Evolutionary conservation across 768 basidiomycete species (phyloP).

Genomic region (Leccinum broughii): DNA sequence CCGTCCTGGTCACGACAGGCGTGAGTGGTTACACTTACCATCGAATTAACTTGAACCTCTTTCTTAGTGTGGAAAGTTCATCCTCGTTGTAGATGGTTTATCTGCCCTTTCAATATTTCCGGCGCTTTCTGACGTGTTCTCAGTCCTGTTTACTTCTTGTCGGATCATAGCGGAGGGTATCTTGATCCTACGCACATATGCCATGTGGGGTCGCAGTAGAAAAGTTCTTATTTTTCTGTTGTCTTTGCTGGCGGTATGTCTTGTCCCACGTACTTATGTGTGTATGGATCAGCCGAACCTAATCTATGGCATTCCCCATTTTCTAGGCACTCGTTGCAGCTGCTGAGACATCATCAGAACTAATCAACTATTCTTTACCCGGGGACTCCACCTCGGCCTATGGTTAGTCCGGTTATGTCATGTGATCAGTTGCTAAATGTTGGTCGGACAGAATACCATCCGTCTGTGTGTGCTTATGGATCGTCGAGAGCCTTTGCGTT

Average conservation of each 20-base stretch:
- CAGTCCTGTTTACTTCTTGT: slow-evolving; percentile 16
- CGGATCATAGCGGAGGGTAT: slow-evolving; percentile 12
- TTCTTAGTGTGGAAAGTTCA: slow-evolving; percentile 18
- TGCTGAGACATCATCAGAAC: neutral
- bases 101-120: neutral
- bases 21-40: slow-evolving; percentile 3
- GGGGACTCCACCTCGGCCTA: too few species aligned
- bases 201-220: slow-evolving; percentile 24
- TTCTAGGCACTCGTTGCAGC: slow-evolving; percentile 19
- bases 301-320: neutral
- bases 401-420: too few species aligned
- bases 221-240: slow-evolving; percentile 20
- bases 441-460: slow-evolving; percentile 17
- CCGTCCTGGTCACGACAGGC: neutral
- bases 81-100: slow-evolving; percentile 11
- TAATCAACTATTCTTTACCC: neutral
- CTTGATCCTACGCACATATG: slow-evolving; percentile 25
- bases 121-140: neutral
- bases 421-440: neutral
- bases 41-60: neutral
- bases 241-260: slow-evolving; percentile 17
- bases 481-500: slow-evolving; percentile 19
- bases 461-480: slow-evolving; percentile 17
- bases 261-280: neutral
- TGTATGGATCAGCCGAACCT: too few species aligned